These are phyloP conservation scores for Leccinellum rugosiceps DNA, from an alignment of 768 basidiomycete species.

Conservation along the genomic window DNA sequence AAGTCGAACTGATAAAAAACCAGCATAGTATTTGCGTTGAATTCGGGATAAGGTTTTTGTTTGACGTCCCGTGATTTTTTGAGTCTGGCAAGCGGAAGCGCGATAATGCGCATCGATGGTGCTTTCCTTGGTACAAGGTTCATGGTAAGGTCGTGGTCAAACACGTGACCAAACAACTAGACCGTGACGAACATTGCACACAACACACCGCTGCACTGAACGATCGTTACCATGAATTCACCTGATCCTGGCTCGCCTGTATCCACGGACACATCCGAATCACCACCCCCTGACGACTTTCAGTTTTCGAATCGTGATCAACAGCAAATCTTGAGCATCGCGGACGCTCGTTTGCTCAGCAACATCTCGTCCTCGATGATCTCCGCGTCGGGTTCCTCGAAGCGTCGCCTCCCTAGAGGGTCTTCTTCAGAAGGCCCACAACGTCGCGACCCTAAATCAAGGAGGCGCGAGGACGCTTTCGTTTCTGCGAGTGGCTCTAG, in stretches of 20 bases:
- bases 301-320: constrained; percentile 30
- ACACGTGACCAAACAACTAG: constrained; percentile 19
- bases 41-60: constrained; percentile 3
- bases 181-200: not conserved
- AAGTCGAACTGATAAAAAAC: constrained; percentile 44
- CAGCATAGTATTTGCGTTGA: constrained; percentile 22
- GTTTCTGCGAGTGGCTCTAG: constrained; percentile 18
- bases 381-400: constrained; percentile 36
- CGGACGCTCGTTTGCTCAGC: constrained; percentile 19
- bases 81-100: constrained; percentile 40
- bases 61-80: constrained; percentile 10
- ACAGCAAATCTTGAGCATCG: constrained; percentile 21
- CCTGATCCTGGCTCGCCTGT: constrained; percentile 37
- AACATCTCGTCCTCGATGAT: constrained; percentile 21
- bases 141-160: constrained; percentile 9
- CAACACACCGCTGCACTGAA: not conserved
- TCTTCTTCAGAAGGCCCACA: constrained; percentile 41
- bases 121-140: constrained; percentile 11
- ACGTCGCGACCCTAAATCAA: constrained; percentile 48
- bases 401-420: constrained; percentile 51
- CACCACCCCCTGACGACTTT: constrained; percentile 36
- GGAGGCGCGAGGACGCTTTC: constrained; percentile 45
- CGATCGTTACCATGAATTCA: constrained; percentile 31
- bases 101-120: constrained; percentile 43
- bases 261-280: constrained; percentile 37